Evolutionary conservation across 495 filamentous ascomycete species (phyloP).

Genomic region (Annulohypoxylon nitens): DNA sequence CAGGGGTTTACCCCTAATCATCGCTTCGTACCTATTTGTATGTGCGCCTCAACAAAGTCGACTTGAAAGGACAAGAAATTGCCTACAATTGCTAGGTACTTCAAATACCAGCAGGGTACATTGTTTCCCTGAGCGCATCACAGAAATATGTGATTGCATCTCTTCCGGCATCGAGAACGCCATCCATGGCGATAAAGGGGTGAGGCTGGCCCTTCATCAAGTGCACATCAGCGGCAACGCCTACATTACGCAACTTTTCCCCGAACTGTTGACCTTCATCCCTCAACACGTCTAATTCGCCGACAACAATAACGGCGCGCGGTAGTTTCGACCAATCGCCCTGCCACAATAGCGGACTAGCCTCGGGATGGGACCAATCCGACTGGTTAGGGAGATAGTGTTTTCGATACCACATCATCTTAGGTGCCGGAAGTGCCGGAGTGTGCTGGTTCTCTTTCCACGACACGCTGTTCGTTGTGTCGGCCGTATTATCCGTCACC

Average conservation of each 20-base stretch:
- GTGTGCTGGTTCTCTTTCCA: conserved; percentile 65
- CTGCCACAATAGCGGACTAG: conserved; percentile 66
- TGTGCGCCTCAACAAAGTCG: background rate
- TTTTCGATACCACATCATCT: conserved; percentile 71
- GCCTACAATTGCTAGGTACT: background rate
- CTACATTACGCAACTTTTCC: conserved; percentile 60
- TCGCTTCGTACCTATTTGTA: background rate
- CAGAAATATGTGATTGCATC: conserved; percentile 68
- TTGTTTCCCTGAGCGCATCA: conserved; percentile 56
- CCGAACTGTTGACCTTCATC: conserved; percentile 67
- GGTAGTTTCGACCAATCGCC: conserved; percentile 65
- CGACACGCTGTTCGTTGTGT: conserved; percentile 57
- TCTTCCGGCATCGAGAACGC: conserved; percentile 64
- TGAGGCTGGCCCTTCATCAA: conserved; percentile 72
- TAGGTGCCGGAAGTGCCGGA: conserved; percentile 64
- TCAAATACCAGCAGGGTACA: conserved; percentile 23
- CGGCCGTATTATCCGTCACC: conserved; percentile 70
- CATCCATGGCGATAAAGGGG: conserved; percentile 74
- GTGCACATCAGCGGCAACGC: conserved; percentile 64
- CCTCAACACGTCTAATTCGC: conserved; percentile 68
- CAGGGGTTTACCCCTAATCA: background rate
- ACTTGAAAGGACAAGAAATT: background rate
- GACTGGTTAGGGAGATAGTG: conserved; percentile 66
- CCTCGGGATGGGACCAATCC: conserved; percentile 64
- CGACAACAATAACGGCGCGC: conserved; percentile 66